Evolutionary conservation across 2,329 filamentous ascomycete genomes (phyloP).

Genomic region (Allantophomopsis lycopodina): DNA sequence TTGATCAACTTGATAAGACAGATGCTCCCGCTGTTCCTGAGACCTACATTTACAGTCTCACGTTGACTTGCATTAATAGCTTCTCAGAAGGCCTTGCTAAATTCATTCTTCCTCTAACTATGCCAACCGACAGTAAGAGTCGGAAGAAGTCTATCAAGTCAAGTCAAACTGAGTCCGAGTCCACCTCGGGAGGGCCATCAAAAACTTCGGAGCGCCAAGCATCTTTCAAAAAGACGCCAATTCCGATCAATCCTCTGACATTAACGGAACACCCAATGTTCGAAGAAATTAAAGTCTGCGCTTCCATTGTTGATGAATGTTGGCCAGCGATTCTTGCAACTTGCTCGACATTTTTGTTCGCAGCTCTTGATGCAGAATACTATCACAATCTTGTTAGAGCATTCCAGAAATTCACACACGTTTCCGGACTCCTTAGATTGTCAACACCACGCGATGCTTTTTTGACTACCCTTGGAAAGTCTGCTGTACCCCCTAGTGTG

Average conservation of each 20-base stretch:
- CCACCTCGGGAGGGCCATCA: neutral
- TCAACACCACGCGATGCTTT: constrained; percentile 86
- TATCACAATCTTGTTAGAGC: constrained; percentile 86
- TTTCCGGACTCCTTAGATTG: constrained; percentile 76
- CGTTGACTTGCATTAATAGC: constrained; percentile 76
- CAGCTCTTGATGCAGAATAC: constrained; percentile 82
- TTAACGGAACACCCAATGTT: constrained; percentile 61
- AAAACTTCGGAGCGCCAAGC: constrained; percentile 28
- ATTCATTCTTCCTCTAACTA: constrained; percentile 82
- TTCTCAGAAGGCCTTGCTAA: constrained; percentile 88
- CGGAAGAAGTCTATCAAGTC: constrained; percentile 26
- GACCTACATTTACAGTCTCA: constrained; percentile 85
- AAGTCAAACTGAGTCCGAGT: constrained; percentile 2
- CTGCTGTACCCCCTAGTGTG: constrained; percentile 75
- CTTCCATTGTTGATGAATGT: constrained; percentile 74
- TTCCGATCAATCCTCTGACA: constrained; percentile 72
- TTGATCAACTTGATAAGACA: constrained; percentile 88
- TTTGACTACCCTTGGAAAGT: constrained; percentile 84
- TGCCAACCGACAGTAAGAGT: constrained; percentile 52
- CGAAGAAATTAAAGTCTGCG: constrained; percentile 61
- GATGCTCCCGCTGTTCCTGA: constrained; percentile 76
- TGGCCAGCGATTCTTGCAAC: constrained; percentile 94
- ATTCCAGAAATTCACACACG: constrained; percentile 91
- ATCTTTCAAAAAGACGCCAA: constrained; percentile 61
- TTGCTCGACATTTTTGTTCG: constrained; percentile 89